Evolutionary conservation across 208 protist species (phyloP).

Genomic region (Tritrichomonas foetus): DNA sequence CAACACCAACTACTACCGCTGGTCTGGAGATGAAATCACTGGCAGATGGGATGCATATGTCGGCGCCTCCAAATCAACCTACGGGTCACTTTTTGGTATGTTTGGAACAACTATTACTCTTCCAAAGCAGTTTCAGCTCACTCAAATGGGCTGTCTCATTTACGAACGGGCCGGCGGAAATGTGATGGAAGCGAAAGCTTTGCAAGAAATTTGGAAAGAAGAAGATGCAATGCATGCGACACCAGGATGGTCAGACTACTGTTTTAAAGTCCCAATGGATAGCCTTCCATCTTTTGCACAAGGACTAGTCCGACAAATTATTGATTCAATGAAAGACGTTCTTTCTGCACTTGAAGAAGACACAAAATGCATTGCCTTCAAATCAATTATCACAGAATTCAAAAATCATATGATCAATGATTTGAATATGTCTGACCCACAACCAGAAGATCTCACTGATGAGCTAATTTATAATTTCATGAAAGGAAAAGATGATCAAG

Average conservation of each 20-base stretch:
- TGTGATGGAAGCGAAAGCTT: neutral
- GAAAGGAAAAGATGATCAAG: neutral
- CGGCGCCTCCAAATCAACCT: neutral
- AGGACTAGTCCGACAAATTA: neutral
- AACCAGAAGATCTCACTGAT: neutral
- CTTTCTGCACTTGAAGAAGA: neutral
- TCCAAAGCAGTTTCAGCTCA: neutral
- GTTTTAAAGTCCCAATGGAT: neutral
- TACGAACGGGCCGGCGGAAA: neutral
- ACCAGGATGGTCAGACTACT: neutral
- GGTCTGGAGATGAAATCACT: neutral
- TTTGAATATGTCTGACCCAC: neutral
- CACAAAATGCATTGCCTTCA: neutral
- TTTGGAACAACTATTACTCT: neutral
- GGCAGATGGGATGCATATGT: neutral
- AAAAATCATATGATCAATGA: neutral
- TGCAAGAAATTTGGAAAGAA: neutral
- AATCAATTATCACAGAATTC: neutral
- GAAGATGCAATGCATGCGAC: neutral
- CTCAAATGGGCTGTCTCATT: neutral
- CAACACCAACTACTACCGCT: neutral
- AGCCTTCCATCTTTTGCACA: neutral
- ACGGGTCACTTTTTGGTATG: neutral
- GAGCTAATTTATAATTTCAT: neutral
- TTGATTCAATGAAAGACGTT: neutral